Percentiles rank a stretch among this genome's conserved stretches.
Conservation (phyloP, 148 eudicot genomes). For the Camellia sinensis region DNA sequence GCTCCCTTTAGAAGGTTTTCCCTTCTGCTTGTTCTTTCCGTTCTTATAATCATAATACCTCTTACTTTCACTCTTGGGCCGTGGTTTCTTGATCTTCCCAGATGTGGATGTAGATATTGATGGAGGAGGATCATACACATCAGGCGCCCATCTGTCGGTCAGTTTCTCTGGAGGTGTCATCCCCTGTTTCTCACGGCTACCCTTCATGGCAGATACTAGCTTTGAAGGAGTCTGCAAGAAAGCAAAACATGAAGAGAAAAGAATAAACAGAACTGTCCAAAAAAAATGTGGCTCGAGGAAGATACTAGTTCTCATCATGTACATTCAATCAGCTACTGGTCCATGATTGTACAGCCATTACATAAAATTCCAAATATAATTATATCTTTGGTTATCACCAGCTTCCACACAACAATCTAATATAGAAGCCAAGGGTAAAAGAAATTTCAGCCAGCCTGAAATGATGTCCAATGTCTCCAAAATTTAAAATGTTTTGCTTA, state of each 20-base stretch:
- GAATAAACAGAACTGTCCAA: neutral
- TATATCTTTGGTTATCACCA: neutral
- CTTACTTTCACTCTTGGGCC: conserved; percentile 43
- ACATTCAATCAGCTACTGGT: neutral
- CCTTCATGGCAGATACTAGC: conserved; percentile 79
- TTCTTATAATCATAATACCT: conserved; percentile 48
- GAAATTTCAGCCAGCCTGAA: conserved; percentile 7
- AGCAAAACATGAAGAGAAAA: conserved; percentile 9
- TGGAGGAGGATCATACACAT: conserved; percentile 82
- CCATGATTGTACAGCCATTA: neutral
- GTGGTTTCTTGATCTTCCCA: conserved; percentile 40
- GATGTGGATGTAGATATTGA: conserved; percentile 55
- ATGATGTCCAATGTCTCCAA: too few relatives aligned
- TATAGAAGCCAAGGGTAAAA: neutral
- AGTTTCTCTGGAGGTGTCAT: conserved; percentile 43
- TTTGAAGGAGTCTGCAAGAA: conserved; percentile 39
- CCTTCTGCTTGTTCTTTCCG: conserved; percentile 62
- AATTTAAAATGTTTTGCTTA: too few relatives aligned
- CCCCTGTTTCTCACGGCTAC: conserved; percentile 68
- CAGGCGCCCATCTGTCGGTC: conserved; percentile 81
- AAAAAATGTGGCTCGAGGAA: neutral
- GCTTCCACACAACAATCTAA: neutral
- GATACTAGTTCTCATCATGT: neutral
- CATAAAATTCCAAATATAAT: too few relatives aligned
- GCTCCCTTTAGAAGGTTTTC: conserved; percentile 28